phyloP scores from a whole-genome alignment of 495 filamentous ascomycete genomes.

The Sordaria brevicollis region DNA sequence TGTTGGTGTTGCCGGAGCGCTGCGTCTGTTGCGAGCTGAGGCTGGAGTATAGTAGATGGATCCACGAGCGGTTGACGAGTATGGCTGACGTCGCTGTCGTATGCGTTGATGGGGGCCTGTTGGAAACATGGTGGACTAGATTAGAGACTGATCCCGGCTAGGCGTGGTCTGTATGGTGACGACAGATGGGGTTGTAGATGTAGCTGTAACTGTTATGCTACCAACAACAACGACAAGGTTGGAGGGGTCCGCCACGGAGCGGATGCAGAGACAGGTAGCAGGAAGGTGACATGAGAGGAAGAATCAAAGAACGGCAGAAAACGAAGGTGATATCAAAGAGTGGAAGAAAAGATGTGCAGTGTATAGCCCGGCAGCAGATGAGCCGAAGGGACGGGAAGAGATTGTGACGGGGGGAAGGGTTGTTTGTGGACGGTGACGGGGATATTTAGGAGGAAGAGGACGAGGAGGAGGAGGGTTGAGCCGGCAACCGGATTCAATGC shows the following conservation, averaged over 20 bases:
- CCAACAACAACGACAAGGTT: not conserved
- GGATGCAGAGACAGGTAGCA: not conserved
- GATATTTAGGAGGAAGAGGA: not conserved
- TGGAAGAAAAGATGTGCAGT: slow-evolving; percentile 5
- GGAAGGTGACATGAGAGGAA: not conserved
- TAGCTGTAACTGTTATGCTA: not conserved
- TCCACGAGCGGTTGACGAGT: slow-evolving; percentile 26
- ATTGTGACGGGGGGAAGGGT: slow-evolving; percentile 4
- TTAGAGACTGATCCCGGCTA: not conserved
- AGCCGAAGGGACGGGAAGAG: slow-evolving; percentile 11
- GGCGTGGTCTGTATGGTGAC: not conserved
- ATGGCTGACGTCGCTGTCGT: slow-evolving; percentile 22
- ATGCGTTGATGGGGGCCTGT: slow-evolving; percentile 20
- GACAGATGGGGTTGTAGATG: not conserved
- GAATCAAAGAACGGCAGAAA: not conserved
- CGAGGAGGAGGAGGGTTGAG: slow-evolving; percentile 8
- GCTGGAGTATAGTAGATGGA: slow-evolving; percentile 33
- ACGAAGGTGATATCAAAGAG: slow-evolving; percentile 9
- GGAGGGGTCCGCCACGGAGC: not conserved
- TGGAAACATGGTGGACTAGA: slow-evolving; percentile 19
- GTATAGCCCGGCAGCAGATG: slow-evolving; percentile 11
- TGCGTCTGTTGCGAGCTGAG: slow-evolving; percentile 20
- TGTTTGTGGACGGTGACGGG: slow-evolving; percentile 13
- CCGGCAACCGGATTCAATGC: slow-evolving; percentile 19
- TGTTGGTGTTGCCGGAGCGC: not conserved